phyloP scores from a whole-genome alignment of 768 basidiomycete genomes.

The Podaxis rugospora region DNA sequence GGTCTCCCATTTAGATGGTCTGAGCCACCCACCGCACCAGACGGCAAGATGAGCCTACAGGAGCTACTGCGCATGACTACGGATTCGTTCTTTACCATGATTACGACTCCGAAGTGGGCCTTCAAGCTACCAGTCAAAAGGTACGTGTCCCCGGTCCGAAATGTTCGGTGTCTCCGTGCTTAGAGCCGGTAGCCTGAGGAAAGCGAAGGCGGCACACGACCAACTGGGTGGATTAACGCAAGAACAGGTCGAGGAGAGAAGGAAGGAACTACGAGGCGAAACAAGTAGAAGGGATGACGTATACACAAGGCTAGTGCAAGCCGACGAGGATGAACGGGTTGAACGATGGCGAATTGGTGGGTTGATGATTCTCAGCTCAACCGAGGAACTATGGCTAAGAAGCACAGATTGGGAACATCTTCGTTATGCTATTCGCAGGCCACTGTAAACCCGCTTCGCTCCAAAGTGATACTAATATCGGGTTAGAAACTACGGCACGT shows the following conservation, averaged over 20 bases:
- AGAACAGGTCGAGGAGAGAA: conserved; percentile 29
- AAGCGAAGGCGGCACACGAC: conserved; percentile 24
- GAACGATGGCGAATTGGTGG: conserved; percentile 36
- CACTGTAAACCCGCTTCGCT: conserved; percentile 34
- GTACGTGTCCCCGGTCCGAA: conserved; percentile 17
- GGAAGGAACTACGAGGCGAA: conserved; percentile 19
- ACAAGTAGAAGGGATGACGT: conserved; percentile 22
- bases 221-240: conserved; percentile 34
- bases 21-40: conserved; percentile 29
- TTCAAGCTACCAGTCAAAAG: conserved; percentile 28
- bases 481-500: conserved; percentile 46
- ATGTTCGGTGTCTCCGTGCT: neutral
- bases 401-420: conserved; percentile 48
- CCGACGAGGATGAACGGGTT: conserved; percentile 40
- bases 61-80: conserved; percentile 31
- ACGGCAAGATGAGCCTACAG: conserved; percentile 35
- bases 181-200: conserved; percentile 20
- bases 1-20: conserved; percentile 40
- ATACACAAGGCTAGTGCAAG: conserved; percentile 40
- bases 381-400: neutral
- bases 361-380: conserved; percentile 5
- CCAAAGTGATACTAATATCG: neutral
- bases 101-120: conserved; percentile 34
- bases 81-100: conserved; percentile 21
- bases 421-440: conserved; percentile 51